A percentile compares a stretch with the other conserved stretches of the same genome.
These are phyloP conservation scores for Penicillium sp. DNA, from an alignment of 2,329 filamentous ascomycete species.

Conservation along the genomic window DNA sequence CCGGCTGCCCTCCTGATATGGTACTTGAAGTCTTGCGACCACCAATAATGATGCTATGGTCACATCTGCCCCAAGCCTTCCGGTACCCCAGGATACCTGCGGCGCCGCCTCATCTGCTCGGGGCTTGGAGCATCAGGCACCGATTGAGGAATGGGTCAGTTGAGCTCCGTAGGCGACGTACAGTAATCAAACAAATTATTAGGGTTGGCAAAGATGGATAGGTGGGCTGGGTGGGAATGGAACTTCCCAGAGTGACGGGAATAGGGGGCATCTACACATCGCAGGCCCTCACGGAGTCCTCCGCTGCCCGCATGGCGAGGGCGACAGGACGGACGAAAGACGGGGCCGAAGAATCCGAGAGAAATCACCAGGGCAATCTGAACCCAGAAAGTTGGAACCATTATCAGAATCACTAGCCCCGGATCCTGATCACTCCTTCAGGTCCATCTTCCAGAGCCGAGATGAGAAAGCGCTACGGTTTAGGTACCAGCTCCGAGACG, in stretches of 20 bases:
- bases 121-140: neutral
- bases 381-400: neutral
- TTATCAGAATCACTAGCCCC: conserved; percentile 5
- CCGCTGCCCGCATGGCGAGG: neutral
- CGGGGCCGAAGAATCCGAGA: neutral
- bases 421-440: conserved; percentile 7
- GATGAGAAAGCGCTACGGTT: neutral
- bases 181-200: neutral
- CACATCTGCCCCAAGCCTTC: neutral
- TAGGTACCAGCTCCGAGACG: neutral
- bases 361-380: neutral
- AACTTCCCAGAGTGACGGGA: neutral
- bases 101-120: neutral
- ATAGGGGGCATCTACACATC: neutral
- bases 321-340: neutral
- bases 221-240: neutral
- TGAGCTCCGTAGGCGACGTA: neutral
- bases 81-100: neutral
- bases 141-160: neutral
- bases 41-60: neutral
- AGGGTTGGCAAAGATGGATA: neutral
- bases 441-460: neutral
- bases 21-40: neutral
- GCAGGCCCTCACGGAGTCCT: neutral
- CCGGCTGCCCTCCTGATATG: neutral